Percentiles rank a stretch among this genome's conserved stretches.
phyloP scores from a whole-genome alignment of 225 moss, liverwort and hornwort species.

The Pleurozium schreberi region DNA sequence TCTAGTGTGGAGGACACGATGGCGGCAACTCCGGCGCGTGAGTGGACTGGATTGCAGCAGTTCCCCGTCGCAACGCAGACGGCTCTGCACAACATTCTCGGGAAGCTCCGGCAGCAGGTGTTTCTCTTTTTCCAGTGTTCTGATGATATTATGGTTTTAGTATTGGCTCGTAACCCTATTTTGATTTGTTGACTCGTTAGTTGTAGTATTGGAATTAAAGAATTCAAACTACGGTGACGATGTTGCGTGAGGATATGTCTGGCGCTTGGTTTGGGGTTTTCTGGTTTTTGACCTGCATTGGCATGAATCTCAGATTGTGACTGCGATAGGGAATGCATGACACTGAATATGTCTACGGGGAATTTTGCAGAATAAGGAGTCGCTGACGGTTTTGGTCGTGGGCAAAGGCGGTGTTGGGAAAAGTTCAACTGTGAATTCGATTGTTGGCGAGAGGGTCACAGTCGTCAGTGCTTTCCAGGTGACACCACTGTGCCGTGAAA shows the following conservation, averaged over 20 bases:
- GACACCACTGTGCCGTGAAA: neutral
- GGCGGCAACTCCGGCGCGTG: constrained; percentile 59
- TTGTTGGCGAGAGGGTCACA: constrained; percentile 89
- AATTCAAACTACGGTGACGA: neutral
- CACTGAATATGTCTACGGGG: neutral
- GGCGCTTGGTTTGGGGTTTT: neutral
- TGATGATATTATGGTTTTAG: neutral
- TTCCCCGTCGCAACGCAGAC: constrained; percentile 93
- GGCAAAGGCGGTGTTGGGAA: constrained; percentile 98
- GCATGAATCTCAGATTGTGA: neutral
- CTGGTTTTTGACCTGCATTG: neutral
- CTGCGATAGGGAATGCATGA: neutral
- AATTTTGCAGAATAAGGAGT: constrained; percentile 68
- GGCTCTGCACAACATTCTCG: constrained; percentile 71
- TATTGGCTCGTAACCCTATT: neutral
- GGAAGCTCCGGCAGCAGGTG: constrained; percentile 81
- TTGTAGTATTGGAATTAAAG: neutral
- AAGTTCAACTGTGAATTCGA: constrained; percentile 91
- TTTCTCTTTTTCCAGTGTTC: neutral
- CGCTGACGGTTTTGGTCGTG: constrained; percentile 75
- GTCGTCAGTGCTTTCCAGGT: constrained; percentile 98
- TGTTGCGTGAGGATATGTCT: neutral
- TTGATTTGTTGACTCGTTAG: neutral
- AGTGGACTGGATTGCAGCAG: constrained; percentile 98
- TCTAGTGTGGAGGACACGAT: neutral